Evolutionary conservation across 306 rosid species (phyloP).

Genomic region (Cucurbita maxima): DNA sequence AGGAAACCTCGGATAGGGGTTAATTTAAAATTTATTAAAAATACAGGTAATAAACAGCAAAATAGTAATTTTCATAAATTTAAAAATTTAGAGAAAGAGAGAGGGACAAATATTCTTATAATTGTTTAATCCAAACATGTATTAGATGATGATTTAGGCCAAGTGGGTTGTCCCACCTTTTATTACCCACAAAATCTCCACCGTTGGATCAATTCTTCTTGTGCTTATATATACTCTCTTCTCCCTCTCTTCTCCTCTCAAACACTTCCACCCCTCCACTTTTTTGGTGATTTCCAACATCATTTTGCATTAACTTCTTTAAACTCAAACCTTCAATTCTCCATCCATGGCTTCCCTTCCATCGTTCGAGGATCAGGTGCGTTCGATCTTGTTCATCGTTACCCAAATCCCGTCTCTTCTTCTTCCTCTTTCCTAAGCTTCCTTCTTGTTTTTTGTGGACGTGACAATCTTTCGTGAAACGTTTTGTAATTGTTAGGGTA

Average conservation of each 20-base stretch:
- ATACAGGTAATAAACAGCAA: too few species aligned
- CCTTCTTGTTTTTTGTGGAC: too few species aligned
- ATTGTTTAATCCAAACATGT: not conserved
- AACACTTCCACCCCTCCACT: conserved; percentile 11
- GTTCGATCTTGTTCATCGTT: not conserved
- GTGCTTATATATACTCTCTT: conserved; percentile 38
- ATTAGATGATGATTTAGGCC: conserved; percentile 10
- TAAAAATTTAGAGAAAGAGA: not conserved
- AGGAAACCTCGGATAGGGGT: too few species aligned
- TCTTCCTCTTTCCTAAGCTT: not conserved
- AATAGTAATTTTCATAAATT: too few species aligned
- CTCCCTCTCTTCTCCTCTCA: conserved; percentile 5
- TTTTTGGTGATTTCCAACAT: conserved; percentile 8
- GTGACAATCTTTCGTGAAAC: not conserved
- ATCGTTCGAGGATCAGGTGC: not conserved
- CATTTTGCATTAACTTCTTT: conserved; percentile 5
- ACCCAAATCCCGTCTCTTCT: not conserved
- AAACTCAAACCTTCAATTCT: not conserved
- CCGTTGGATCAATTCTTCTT: conserved; percentile 29
- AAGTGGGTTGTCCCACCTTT: conserved; percentile 33
- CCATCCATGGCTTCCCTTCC: not conserved
- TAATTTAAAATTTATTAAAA: too few species aligned
- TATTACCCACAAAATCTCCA: conserved; percentile 16
- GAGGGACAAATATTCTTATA: not conserved
- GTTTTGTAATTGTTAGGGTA: conserved; percentile 12